phyloP scores from a whole-genome alignment of 1,139 yeast genomes.

The Protomyces lactucae-debilis region DNA sequence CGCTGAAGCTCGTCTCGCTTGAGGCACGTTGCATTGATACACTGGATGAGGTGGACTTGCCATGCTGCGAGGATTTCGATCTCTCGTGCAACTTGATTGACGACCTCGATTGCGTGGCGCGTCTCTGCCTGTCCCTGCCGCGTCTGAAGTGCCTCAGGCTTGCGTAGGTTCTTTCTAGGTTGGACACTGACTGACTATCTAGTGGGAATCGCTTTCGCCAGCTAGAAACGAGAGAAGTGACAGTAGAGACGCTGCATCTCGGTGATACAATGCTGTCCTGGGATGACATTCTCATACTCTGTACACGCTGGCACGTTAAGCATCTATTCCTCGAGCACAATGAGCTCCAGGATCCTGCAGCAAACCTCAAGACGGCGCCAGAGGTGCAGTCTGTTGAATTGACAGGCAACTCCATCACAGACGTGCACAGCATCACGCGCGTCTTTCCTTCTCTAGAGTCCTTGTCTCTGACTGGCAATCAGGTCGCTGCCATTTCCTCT shows the following conservation, averaged over 20 bases:
- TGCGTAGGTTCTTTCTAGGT: slow-evolving; percentile 1
- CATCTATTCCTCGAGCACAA: slow-evolving; percentile 1
- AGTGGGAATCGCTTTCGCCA: slow-evolving; percentile 13
- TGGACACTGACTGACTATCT: background rate
- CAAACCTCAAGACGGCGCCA: background rate
- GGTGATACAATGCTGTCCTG: background rate
- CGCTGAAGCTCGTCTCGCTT: background rate
- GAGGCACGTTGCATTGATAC: background rate
- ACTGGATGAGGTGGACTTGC: background rate
- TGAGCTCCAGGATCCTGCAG: background rate
- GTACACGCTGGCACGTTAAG: background rate
- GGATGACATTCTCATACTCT: background rate
- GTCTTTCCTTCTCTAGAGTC: slow-evolving; percentile 2
- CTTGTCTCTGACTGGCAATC: background rate
- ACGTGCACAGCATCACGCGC: slow-evolving; percentile 1
- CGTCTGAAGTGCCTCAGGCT: slow-evolving; percentile 7
- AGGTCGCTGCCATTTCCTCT: background rate
- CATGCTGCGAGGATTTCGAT: slow-evolving; percentile 1
- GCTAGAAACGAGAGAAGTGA: background rate
- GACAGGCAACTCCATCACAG: slow-evolving; percentile 2
- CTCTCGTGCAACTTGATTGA: slow-evolving; percentile 14
- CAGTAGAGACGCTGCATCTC: background rate
- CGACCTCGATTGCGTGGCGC: background rate
- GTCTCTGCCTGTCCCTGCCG: background rate
- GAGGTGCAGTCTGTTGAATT: background rate